phyloP scores from a whole-genome alignment of 176 grass and related monocot genomes.

The Eremochloa ophiuroides region DNA sequence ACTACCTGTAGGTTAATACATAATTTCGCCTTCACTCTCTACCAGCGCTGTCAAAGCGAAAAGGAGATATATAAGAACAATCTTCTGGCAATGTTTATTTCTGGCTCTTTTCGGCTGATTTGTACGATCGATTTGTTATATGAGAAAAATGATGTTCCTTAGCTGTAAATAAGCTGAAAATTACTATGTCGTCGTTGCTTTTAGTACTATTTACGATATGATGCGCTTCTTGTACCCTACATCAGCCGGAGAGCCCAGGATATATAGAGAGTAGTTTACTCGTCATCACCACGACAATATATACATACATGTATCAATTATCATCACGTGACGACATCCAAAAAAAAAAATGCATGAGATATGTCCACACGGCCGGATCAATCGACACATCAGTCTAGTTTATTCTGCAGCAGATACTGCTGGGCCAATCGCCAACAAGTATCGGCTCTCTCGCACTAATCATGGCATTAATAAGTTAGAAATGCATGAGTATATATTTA shows the following conservation, averaged over 20 bases:
- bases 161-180: too few species aligned
- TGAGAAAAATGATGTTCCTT: too few species aligned
- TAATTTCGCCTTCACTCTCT: background rate
- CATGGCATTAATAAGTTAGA: background rate
- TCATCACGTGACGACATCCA: background rate
- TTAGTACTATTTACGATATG: too few species aligned
- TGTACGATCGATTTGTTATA: too few species aligned
- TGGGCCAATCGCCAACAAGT: constrained; percentile 19
- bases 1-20: background rate
- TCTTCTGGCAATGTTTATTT: background rate
- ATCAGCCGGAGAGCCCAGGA: background rate
- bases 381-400: constrained; percentile 40
- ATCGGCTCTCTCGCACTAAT: constrained; percentile 18
- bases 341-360: background rate
- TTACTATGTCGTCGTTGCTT: too few species aligned
- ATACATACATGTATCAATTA: background rate
- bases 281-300: background rate
- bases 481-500: background rate
- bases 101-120: too few species aligned
- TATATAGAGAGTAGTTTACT: background rate
- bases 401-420: constrained; percentile 15
- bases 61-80: background rate
- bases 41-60: background rate
- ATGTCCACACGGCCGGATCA: constrained; percentile 4
- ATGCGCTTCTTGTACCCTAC: too few species aligned